Evolutionary conservation across 768 basidiomycete species (phyloP).

Genomic region (Lyophyllum decastes): DNA sequence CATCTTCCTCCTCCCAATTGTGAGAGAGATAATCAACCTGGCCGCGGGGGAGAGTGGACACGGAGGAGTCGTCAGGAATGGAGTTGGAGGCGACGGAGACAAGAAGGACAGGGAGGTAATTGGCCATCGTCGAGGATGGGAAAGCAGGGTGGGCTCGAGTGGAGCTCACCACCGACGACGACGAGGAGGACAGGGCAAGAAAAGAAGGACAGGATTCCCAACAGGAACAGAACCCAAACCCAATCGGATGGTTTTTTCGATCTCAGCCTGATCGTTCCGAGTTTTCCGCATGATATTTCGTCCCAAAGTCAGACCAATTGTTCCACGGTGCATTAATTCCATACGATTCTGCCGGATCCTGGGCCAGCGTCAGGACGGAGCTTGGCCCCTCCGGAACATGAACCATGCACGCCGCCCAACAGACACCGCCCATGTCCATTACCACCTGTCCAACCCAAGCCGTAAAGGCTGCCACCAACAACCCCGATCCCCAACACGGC

Average conservation of each 20-base stretch:
- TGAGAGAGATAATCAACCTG: conserved; percentile 99
- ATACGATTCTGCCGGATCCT: neutral
- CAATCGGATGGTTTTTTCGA: conserved; percentile 16
- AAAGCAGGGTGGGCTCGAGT: conserved; percentile 12
- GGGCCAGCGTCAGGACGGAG: neutral
- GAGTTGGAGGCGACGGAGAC: conserved; percentile 60
- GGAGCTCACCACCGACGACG: conserved; percentile 15
- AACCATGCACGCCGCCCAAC: neutral
- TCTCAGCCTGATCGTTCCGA: conserved; percentile 22
- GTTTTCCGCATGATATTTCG: conserved; percentile 18
- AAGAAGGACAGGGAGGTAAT: conserved; percentile 71
- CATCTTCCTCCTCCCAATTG: conserved; percentile 97
- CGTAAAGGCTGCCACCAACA: neutral
- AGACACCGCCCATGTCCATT: neutral
- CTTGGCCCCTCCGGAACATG: conserved; percentile 2
- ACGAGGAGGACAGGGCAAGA: conserved; percentile 6
- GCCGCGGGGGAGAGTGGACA: conserved; percentile 83
- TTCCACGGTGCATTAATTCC: neutral
- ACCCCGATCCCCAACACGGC: neutral
- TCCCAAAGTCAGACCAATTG: conserved; percentile 1
- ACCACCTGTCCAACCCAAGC: neutral
- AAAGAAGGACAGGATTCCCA: conserved; percentile 4
- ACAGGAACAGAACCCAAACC: conserved; percentile 4
- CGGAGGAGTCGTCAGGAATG: conserved; percentile 73
- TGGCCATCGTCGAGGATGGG: conserved; percentile 46